Evolutionary conservation across 176 grass and related monocot genomes (phyloP), one percentile per base, ranked within the genome.

Genomic region (Paspalum notatum): DNA sequence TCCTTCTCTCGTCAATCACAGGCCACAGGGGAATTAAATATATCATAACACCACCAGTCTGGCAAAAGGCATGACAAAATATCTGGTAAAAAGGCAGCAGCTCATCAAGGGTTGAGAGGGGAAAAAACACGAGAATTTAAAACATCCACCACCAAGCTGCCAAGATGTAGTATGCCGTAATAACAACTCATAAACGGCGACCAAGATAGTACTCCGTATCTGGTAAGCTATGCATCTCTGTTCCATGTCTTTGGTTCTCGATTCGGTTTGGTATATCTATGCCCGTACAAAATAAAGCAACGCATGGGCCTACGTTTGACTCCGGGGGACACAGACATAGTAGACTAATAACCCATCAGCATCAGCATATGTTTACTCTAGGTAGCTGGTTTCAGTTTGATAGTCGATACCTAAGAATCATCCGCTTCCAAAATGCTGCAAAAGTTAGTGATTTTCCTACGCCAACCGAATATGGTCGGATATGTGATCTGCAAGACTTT

Each of bases 341-440:
- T 42, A 62, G 32, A 26, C 52, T 60, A 77, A 78, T 60, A 77
- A 78, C 37, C 62, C 54, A 40, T 39, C 20, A 68, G 39, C 54
- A 40, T 39, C 20, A 68, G 39, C 75, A 56, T 62, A 42, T 88
- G 13, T 61, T 81, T 45, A 43, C 50, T 60, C 22, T 20, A 62
- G 42, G 5, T 15, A 46, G 66, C 41, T 16, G 13, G 46, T 64
- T 67, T 44, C 12, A 24, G 3, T n/a, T 65, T 32, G 32, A 32
- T 32, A 32, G 32, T 32, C 45, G 37, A 20, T 40, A 56, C 5
- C 53, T 82, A 68, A 58, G 22, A 87, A 87, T 11, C 64, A 54
- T 18, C 32, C 71, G 43, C 78, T 50, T 75, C 39, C 4, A 25
- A 66, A 66, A 26, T 2, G 5, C 8, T 65, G 14, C 32, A 42